Evolutionary conservation across 2,329 filamentous ascomycete species (phyloP).

Genomic region (Penicillium sp.): DNA sequence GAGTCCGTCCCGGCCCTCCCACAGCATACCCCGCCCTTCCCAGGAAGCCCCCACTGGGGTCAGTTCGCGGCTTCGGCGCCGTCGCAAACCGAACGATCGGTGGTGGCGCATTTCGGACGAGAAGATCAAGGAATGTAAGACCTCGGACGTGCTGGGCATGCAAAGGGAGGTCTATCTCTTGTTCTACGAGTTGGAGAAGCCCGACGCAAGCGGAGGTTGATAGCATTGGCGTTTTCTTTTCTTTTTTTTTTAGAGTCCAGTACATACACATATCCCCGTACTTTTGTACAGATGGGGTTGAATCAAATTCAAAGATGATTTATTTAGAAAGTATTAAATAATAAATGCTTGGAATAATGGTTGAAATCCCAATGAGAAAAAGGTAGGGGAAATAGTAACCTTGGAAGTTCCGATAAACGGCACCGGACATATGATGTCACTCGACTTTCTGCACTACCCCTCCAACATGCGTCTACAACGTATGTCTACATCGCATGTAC

Average conservation of each 20-base stretch:
- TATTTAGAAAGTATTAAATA: neutral
- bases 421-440: slow-evolving; percentile 5
- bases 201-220: slow-evolving; percentile 15
- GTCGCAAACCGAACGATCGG: slow-evolving; percentile 64
- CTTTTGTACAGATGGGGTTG: neutral
- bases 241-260: neutral
- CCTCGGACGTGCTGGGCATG: slow-evolving; percentile 85
- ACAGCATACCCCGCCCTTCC: slow-evolving; percentile 28
- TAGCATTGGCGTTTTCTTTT: neutral
- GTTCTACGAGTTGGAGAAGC: slow-evolving; percentile 84
- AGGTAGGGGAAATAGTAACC: neutral
- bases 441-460: neutral
- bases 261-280: neutral
- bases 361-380: no score
- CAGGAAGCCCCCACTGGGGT: slow-evolving; percentile 24
- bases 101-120: slow-evolving; percentile 99
- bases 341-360: no score
- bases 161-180: slow-evolving; percentile 93
- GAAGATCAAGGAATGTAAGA: slow-evolving; percentile 92
- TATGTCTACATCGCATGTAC: neutral
- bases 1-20: slow-evolving; percentile 29
- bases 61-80: slow-evolving; percentile 53
- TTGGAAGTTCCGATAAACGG: slow-evolving; percentile 1
- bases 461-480: neutral
- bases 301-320: neutral